These are phyloP conservation scores for Backusella psychrophila DNA, from an alignment of 192 early-diverging fungal genomes.

Conservation along the genomic window DNA sequence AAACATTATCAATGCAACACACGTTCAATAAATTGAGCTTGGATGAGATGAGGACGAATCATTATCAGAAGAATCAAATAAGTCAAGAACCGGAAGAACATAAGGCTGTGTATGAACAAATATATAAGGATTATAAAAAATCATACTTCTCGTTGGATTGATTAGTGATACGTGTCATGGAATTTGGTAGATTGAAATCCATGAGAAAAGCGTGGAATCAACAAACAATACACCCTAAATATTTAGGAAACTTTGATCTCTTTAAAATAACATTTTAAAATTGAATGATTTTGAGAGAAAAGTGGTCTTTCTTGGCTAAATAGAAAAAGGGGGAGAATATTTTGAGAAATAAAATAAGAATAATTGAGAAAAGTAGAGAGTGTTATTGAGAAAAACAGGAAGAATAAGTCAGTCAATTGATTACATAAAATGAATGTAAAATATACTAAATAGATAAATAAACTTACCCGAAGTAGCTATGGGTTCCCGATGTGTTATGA, in stretches of 20 bases:
- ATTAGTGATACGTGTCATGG: not conserved
- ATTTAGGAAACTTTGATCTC: not conserved
- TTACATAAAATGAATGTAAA: too few species aligned
- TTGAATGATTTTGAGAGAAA: not conserved
- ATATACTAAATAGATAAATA: too few species aligned
- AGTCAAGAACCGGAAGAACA: not conserved
- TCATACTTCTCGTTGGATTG: constrained; percentile 10
- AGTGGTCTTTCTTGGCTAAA: not conserved
- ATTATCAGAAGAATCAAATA: not conserved
- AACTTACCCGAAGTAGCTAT: too few species aligned
- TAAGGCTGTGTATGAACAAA: not conserved
- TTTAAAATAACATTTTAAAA: not conserved
- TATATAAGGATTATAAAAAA: constrained; percentile 18
- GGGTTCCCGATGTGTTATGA: too few species aligned
- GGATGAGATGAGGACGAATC: not conserved
- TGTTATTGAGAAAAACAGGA: too few species aligned
- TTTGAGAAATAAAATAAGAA: too few species aligned
- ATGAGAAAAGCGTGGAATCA: not conserved
- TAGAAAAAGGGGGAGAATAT: not conserved
- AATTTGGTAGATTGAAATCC: constrained; percentile 1
- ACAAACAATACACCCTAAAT: not conserved
- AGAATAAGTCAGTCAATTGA: too few species aligned
- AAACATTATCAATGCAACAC: not conserved
- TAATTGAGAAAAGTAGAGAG: too few species aligned
- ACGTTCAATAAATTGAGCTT: not conserved